Evolutionary conservation across 2,329 filamentous ascomycete species (phyloP).

Genomic region (Simplicillium sp.): DNA sequence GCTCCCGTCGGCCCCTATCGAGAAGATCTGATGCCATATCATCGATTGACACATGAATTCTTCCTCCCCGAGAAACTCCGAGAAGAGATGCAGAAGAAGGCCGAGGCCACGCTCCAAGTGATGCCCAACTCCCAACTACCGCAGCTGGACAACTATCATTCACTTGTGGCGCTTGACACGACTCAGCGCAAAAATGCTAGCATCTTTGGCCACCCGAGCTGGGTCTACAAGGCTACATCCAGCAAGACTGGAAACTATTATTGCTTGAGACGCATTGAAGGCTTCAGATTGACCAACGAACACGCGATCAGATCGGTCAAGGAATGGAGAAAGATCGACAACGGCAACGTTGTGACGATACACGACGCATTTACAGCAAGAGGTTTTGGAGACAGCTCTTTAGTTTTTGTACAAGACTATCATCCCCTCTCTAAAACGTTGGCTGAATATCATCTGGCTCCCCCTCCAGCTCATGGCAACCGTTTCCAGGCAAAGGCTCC

Average conservation of each 20-base stretch:
- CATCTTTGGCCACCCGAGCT: conserved; percentile 81
- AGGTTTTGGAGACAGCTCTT: conserved; percentile 86
- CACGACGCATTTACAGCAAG: conserved; percentile 90
- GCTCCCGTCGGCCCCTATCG: conserved; percentile 76
- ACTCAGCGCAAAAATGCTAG: conserved; percentile 67
- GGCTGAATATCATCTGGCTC: conserved; percentile 65
- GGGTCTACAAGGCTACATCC: conserved; percentile 91
- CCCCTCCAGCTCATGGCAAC: conserved; percentile 27
- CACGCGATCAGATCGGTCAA: conserved; percentile 79
- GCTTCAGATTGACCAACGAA: conserved; percentile 81
- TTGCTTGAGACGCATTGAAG: conserved; percentile 76
- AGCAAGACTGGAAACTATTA: conserved; percentile 85
- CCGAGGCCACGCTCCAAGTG: conserved; percentile 75
- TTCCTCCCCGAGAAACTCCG: conserved; percentile 82
- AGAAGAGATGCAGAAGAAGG: conserved; percentile 82
- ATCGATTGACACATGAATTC: conserved; percentile 80
- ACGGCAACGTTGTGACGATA: conserved; percentile 73
- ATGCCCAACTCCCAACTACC: conserved; percentile 71
- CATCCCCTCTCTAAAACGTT: conserved; percentile 86
- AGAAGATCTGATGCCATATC: conserved; percentile 74
- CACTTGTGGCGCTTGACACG: conserved; percentile 80
- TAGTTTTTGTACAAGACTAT: conserved; percentile 91
- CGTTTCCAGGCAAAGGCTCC: conserved; percentile 34
- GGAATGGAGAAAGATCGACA: conserved; percentile 80
- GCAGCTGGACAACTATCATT: conserved; percentile 81